phyloP scores from a whole-genome alignment of 2,329 filamentous ascomycete species.

The Incumbomyces lentus region DNA sequence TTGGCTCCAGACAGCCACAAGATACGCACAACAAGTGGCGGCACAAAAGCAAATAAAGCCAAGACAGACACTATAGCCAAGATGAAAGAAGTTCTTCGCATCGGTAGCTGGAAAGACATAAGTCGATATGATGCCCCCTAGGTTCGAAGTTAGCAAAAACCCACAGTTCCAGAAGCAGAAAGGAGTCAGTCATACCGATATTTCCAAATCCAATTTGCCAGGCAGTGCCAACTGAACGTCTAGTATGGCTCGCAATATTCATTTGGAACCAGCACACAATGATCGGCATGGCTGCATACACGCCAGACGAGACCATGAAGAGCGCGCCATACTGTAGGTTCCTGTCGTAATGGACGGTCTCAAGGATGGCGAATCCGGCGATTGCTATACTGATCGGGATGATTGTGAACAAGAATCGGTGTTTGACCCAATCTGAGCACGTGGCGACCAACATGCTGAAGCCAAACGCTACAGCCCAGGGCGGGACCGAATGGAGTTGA shows the following conservation, averaged over 20 bases:
- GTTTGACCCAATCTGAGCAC: constrained; percentile 22
- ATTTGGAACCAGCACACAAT: constrained; percentile 44
- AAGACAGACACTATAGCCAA: constrained; percentile 21
- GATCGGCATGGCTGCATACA: constrained; percentile 21
- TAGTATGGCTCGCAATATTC: constrained; percentile 43
- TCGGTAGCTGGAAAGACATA: constrained; percentile 37
- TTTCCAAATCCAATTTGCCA: constrained; percentile 43
- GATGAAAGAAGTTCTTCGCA: constrained; percentile 19
- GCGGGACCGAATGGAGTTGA: constrained; percentile 45
- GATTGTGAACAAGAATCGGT: constrained; percentile 25
- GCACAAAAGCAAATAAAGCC: constrained; percentile 21
- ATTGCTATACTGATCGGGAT: constrained; percentile 24
- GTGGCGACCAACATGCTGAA: constrained; percentile 25
- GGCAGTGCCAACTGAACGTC: constrained; percentile 38
- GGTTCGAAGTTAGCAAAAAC: no score
- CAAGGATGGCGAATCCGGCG: constrained; percentile 24
- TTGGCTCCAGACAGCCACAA: constrained; percentile 27
- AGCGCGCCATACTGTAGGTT: constrained; percentile 23
- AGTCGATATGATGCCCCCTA: constrained; percentile 42
- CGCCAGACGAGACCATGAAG: constrained; percentile 21
- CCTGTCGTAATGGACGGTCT: constrained; percentile 20
- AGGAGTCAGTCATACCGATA: constrained; percentile 18
- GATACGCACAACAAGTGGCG: constrained; percentile 28
- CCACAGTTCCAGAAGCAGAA: no score
- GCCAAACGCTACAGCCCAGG: constrained; percentile 25